These are phyloP conservation scores for Dictyostelium citrinum DNA, from an alignment of 78 protist species.

Conservation along the genomic window DNA sequence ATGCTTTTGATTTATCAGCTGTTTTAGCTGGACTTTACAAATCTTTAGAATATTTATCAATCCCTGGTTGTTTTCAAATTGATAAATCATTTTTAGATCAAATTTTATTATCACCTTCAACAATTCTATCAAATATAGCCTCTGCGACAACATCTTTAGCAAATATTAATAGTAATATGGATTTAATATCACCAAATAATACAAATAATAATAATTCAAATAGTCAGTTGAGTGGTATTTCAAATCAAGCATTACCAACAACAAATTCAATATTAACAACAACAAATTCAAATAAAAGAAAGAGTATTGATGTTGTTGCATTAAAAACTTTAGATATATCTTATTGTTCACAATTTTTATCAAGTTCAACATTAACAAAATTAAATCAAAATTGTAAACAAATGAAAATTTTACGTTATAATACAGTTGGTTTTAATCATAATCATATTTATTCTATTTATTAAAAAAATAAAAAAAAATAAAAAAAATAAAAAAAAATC, in stretches of 20 bases:
- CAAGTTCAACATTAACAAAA: background rate
- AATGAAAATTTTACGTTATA: background rate
- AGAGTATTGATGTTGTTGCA: background rate
- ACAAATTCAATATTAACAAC: background rate
- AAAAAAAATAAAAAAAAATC: background rate
- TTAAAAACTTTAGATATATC: background rate
- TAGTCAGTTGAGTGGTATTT: background rate
- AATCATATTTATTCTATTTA: background rate
- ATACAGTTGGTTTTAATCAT: background rate
- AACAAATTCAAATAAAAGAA: background rate
- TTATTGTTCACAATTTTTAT: conserved; percentile 3
- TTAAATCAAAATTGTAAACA: background rate
- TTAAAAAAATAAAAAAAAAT: no score
- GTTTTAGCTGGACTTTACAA: background rate
- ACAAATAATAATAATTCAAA: no score
- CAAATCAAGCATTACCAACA: background rate
- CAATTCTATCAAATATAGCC: background rate
- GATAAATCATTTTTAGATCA: conserved; percentile 5
- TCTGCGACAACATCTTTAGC: background rate
- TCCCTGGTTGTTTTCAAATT: conserved; percentile 43
- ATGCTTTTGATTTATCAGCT: background rate
- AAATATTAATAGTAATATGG: background rate
- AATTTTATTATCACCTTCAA: background rate
- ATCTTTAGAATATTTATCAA: conserved; percentile 7
- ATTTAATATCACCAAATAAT: background rate